Percentiles rank a stretch among this genome's conserved stretches.
Conservation (phyloP, 345 rosid genomes). For the Hibiscus trionum region DNA sequence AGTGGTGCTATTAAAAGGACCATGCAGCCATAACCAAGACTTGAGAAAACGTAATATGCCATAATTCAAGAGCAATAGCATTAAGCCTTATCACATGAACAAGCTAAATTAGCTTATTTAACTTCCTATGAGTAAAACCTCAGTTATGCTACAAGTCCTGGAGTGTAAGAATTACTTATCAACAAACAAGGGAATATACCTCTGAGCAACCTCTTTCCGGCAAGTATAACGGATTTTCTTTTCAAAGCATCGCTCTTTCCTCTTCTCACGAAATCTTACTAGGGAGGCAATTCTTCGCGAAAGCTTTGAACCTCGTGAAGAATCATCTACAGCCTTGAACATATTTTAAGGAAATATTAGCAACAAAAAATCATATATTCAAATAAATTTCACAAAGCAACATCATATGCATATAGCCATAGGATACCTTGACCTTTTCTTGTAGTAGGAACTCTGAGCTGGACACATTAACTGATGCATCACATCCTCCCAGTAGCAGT, state of each 20-base stretch:
- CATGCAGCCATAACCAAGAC: not conserved
- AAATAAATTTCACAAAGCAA: not conserved
- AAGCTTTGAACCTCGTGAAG: slow-evolving; percentile 28
- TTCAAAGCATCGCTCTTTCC: slow-evolving; percentile 40
- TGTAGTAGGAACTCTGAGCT: slow-evolving; percentile 24
- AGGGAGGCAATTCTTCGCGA: slow-evolving; percentile 37
- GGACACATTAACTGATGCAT: slow-evolving; percentile 20
- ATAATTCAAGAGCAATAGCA: not conserved
- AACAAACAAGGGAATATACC: not conserved
- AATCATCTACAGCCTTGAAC: slow-evolving; percentile 26
- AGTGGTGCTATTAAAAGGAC: not conserved
- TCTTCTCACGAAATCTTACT: slow-evolving; percentile 39
- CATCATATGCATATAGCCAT: not conserved
- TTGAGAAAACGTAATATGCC: not conserved
- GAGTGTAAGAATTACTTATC: not conserved
- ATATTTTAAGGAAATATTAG: slow-evolving; percentile 10
- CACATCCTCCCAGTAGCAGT: slow-evolving; percentile 26
- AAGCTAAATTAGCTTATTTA: slow-evolving; percentile 1
- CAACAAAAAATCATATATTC: not conserved
- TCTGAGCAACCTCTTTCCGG: not conserved
- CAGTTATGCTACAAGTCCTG: not conserved
- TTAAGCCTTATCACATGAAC: not conserved
- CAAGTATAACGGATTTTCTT: slow-evolving; percentile 31
- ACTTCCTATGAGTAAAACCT: not conserved
- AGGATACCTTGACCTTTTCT: slow-evolving; percentile 24